These are phyloP conservation scores for Paragyromitra xinjiangensis DNA, from an alignment of 495 filamentous ascomycete genomes.

Conservation along the genomic window DNA sequence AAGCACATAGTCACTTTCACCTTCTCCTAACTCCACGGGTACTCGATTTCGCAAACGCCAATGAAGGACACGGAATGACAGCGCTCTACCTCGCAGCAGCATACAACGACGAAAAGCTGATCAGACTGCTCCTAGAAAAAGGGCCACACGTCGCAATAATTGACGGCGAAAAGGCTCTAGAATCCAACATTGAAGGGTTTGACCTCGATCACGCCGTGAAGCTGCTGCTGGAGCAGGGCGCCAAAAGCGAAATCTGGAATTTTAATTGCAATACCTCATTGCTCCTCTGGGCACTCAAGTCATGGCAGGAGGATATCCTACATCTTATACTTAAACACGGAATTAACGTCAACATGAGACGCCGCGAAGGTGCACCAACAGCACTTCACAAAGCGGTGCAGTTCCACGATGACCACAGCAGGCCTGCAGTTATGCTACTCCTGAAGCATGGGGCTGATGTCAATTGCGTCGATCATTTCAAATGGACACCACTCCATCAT, in stretches of 20 bases:
- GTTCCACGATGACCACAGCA: neutral
- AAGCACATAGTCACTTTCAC: neutral
- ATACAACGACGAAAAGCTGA: neutral
- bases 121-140: neutral
- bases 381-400: neutral
- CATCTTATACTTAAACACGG: neutral
- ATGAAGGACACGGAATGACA: neutral
- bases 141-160: neutral
- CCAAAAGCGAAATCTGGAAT: neutral
- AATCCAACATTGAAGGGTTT: neutral
- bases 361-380: neutral
- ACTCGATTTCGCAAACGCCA: neutral
- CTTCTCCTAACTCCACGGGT: neutral
- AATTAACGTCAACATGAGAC: slow-evolving; percentile 10
- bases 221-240: neutral
- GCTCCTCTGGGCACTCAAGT: neutral
- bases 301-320: neutral
- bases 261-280: neutral
- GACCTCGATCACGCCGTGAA: neutral
- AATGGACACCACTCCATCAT: neutral
- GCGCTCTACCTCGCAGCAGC: neutral
- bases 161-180: neutral
- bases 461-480: neutral
- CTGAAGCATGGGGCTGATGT: neutral
- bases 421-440: neutral